Percentiles rank a stretch among this genome's conserved stretches.
These are phyloP conservation scores for Sphagnum contortum DNA, from an alignment of 225 moss, liverwort and hornwort genomes.

Conservation along the genomic window DNA sequence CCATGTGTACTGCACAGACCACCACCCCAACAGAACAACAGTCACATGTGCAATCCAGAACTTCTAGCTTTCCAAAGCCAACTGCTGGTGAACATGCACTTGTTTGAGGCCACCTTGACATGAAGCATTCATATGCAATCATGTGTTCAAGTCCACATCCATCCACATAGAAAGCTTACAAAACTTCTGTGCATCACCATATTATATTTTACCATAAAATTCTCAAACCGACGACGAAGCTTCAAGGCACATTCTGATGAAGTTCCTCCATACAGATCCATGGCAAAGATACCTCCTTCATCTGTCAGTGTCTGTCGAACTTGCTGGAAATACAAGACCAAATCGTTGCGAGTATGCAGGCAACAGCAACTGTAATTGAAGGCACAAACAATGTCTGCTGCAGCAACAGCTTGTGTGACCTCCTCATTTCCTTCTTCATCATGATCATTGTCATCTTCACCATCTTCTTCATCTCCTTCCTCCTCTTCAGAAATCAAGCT, in stretches of 20 bases:
- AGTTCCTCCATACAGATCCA: slow-evolving; percentile 47
- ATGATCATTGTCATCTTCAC: not conserved
- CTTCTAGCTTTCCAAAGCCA: not conserved
- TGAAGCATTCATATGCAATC: no score
- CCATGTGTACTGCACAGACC: slow-evolving; percentile 31
- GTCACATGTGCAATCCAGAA: not conserved
- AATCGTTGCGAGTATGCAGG: slow-evolving; percentile 25
- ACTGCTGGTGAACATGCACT: no score
- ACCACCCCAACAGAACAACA: not conserved
- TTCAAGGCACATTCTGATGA: slow-evolving; percentile 44
- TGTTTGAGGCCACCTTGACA: no score
- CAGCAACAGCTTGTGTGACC: not conserved
- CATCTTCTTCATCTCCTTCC: not conserved
- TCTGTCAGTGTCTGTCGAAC: slow-evolving; percentile 16
- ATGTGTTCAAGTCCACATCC: no score
- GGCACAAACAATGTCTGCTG: slow-evolving; percentile 40
- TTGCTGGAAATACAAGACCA: slow-evolving; percentile 29
- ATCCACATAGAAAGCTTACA: no score
- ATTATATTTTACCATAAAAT: slow-evolving; percentile 18
- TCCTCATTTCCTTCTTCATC: not conserved
- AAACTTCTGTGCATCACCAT: no score
- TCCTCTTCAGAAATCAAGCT: not conserved
- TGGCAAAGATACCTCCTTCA: slow-evolving; percentile 42
- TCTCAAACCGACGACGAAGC: slow-evolving; percentile 31
- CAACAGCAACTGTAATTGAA: slow-evolving; percentile 62